Percentiles rank a stretch among this genome's conserved stretches.
These are phyloP conservation scores for barrel medic (Medicago truncatula) DNA, from an alignment of 306 rosid species.

Conservation along the genomic window MtrunA17r5.0-ANR NC_053046.1:33984501-33985000, in stretches of 20 bases:
- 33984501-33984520: neutral
- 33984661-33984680: constrained; percentile 44
- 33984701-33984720: constrained; percentile 35
- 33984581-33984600: constrained; percentile 55
- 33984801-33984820: no score
- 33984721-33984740: neutral
- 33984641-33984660: constrained; percentile 53
- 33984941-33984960: no score
- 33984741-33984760: neutral
- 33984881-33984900: no score
- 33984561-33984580: constrained; percentile 53
- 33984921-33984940: no score
- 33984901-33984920: no score
- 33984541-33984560: neutral
- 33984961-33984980: no score
- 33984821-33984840: no score
- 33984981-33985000: no score
- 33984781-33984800: no score
- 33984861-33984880: no score
- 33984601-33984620: constrained; percentile 57
- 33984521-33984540: neutral
- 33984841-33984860: no score
- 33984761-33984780: no score
- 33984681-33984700: constrained; percentile 46
- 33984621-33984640: constrained; percentile 54